A percentile compares a stretch with the other conserved stretches of the same genome.
These are phyloP conservation scores for Agaricus subrufescens DNA, from an alignment of 768 basidiomycete species.

Conservation along the genomic window DNA sequence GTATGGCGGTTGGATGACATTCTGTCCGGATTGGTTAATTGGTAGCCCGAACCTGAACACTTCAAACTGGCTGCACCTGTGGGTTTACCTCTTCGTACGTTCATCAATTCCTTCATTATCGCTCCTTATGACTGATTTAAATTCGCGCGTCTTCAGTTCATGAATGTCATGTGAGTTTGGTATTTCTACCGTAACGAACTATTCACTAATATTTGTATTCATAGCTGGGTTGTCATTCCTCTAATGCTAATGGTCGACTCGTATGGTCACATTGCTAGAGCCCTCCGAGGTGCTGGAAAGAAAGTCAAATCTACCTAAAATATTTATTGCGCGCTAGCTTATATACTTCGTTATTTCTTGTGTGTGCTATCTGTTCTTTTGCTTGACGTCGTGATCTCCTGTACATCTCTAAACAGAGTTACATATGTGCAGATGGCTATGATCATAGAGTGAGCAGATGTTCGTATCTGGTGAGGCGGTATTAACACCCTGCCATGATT, in stretches of 20 bases:
- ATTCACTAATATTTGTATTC: not conserved
- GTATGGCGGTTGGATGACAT: conserved; percentile 90
- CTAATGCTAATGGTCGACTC: conserved; percentile 76
- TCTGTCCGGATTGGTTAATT: conserved; percentile 81
- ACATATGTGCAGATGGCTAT: not conserved
- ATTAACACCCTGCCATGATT: no score
- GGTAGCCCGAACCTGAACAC: conserved; percentile 70
- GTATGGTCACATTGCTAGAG: conserved; percentile 60
- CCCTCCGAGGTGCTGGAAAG: conserved; percentile 43
- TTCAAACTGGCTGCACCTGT: conserved; percentile 65
- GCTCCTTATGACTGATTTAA: not conserved
- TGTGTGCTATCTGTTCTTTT: not conserved
- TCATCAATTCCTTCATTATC: not conserved
- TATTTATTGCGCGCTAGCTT: not conserved
- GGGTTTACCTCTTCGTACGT: conserved; percentile 78
- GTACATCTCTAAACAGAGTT: not conserved
- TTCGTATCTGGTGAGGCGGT: no score
- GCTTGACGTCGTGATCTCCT: not conserved
- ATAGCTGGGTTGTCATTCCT: conserved; percentile 78
- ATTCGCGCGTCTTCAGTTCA: conserved; percentile 43
- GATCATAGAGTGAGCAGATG: no score
- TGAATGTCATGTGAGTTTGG: conserved; percentile 68
- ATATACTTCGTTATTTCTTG: not conserved
- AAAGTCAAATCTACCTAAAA: conserved; percentile 14
- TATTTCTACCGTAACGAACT: not conserved